Conservation (phyloP, 148 eudicot species). For the Linanthus parryae region DNA sequence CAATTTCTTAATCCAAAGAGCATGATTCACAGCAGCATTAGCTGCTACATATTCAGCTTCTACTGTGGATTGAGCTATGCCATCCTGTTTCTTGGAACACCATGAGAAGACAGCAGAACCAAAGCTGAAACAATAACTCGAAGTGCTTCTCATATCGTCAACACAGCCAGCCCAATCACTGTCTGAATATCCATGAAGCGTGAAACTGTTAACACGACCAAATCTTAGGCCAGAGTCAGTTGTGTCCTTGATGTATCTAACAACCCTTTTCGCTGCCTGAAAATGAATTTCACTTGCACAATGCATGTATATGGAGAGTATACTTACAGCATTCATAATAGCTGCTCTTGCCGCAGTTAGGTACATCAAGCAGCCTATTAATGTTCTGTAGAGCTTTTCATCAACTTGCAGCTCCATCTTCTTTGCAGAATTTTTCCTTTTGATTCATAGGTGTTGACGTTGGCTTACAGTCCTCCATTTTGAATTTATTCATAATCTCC, state of each 20-base stretch:
- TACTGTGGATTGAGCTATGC: neutral
- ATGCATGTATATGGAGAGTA: neutral
- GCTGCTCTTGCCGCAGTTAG: no score
- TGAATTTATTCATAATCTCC: no score
- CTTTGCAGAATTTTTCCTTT: no score
- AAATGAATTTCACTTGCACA: neutral
- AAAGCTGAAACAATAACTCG: neutral
- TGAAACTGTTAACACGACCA: neutral
- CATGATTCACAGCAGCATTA: neutral
- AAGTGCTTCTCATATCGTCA: neutral
- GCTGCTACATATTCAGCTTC: neutral
- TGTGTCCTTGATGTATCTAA: conserved; percentile 1
- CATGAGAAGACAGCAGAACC: neutral
- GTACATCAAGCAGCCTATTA: no score
- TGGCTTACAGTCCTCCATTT: no score
- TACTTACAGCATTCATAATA: neutral
- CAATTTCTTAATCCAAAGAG: neutral
- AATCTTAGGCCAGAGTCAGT: neutral
- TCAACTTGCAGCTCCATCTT: no score
- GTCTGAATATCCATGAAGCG: neutral
- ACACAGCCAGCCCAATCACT: neutral
- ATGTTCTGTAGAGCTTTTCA: no score
- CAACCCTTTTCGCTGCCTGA: neutral
- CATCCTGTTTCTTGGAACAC: neutral
- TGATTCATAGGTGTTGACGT: neutral